These are phyloP conservation scores for Diaporthe amygdali DNA, from an alignment of 2,329 filamentous ascomycete genomes.

Conservation along the genomic window DNA sequence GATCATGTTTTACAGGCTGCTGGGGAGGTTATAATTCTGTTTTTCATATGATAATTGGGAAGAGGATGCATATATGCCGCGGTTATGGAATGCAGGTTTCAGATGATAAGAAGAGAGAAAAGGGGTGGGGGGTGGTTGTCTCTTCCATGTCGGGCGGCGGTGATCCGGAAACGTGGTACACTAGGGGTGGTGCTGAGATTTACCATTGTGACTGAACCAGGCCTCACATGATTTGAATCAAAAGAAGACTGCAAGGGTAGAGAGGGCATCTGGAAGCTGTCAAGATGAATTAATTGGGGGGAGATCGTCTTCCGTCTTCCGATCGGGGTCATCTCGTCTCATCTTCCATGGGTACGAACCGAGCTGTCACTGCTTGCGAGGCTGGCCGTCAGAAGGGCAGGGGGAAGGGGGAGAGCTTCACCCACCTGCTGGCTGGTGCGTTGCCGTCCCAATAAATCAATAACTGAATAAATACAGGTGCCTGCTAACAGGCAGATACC, in stretches of 20 bases:
- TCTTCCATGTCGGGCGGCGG: neutral
- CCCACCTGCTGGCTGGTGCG: neutral
- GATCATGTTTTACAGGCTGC: neutral
- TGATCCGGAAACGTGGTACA: constrained; percentile 9
- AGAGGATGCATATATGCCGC: neutral
- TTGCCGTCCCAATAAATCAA: neutral
- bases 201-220: neutral
- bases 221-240: neutral
- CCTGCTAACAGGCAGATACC: constrained; percentile 10
- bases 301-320: neutral
- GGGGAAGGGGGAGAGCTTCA: neutral
- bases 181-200: neutral
- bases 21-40: neutral
- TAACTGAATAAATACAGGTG: no score
- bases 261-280: neutral
- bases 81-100: neutral
- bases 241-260: neutral
- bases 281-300: neutral
- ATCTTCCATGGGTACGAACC: neutral
- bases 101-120: neutral
- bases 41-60: neutral
- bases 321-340: constrained; percentile 11
- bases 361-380: neutral
- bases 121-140: no score
- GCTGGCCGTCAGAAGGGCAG: neutral